Evolutionary conservation across 768 basidiomycete genomes (phyloP), one percentile per base, ranked within the genome.

Genomic region (Boletus barrowsii): DNA sequence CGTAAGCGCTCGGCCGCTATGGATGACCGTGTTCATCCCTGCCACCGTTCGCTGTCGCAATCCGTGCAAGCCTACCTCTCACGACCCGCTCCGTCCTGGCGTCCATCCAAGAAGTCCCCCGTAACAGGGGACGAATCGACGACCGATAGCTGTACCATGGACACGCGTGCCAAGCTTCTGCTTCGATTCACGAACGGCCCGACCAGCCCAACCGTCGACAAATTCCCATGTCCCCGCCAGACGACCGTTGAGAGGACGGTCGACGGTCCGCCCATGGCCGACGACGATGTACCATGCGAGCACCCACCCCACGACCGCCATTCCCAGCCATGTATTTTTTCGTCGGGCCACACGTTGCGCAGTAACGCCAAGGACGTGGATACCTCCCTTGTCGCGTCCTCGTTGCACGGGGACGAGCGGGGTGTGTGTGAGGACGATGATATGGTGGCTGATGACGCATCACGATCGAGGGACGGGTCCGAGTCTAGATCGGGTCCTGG

Each of bases 21-120:
- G 42, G 22, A 33, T 20, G 46, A 43, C 3, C 29, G 18, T 40
- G 26, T 42, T 20, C 58, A 58, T 45, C 68, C 69, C 40, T 76
- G 76, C 53, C 68, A 74, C 55, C 75, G 72, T 57, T 77, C 68
- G 57, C 70, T 83, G 33, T 68, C 72, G 41, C 75, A 80, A 50
- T 76, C 79, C 14, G 73, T 83, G 4, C 78, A 76, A 39, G 76
- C 77, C 2, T 74, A 83, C 62, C 75, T 83, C 46, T 57, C 60
- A 11, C 52, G 47, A 7, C 53, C 62, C 8, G 32, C 42, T 40
- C 24, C 30, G 17, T 47, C 41, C 18, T 56, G 55, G 50, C 52
- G 42, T 40, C 36, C 42, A 32, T 22, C 46, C 15, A 45, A 42
- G 29, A 50, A 35, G 11, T 4, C 5, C 24, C 20, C 29, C 3